These are phyloP conservation scores for Cyclotella sp. DNA, from an alignment of 108 stramenopile genomes.

Conservation along the genomic window DNA sequence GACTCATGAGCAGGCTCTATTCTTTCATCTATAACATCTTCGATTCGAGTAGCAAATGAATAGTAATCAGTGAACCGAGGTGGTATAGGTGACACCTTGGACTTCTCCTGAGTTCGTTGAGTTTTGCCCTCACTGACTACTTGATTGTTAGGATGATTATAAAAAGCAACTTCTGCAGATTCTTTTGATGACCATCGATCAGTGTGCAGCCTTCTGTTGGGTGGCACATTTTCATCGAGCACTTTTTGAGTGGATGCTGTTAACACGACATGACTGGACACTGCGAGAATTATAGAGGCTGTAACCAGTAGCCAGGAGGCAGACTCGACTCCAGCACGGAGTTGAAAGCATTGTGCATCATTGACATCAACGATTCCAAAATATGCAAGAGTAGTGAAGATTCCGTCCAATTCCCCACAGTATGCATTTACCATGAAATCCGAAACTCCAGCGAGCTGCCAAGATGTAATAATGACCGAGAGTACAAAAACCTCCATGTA, in stretches of 20 bases:
- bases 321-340: slow-evolving; percentile 62
- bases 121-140: neutral
- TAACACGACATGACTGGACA: slow-evolving; percentile 29
- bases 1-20: too few relatives aligned
- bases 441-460: slow-evolving; percentile 72
- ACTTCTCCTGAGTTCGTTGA: neutral
- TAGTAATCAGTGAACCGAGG: slow-evolving; percentile 49
- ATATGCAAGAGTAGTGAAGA: slow-evolving; percentile 64
- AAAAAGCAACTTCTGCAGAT: neutral
- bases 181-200: slow-evolving; percentile 19
- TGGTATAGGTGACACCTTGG: slow-evolving; percentile 25
- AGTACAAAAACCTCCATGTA: slow-evolving; percentile 82
- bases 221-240: slow-evolving; percentile 23
- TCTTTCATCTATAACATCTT: neutral
- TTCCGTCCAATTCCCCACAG: slow-evolving; percentile 55
- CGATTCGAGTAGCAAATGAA: slow-evolving; percentile 15
- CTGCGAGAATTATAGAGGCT: slow-evolving; percentile 26
- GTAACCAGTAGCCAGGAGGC: slow-evolving; percentile 66
- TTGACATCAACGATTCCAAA: slow-evolving; percentile 62
- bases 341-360: slow-evolving; percentile 81
- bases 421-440: slow-evolving; percentile 78
- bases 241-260: slow-evolving; percentile 40
- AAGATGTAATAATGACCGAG: slow-evolving; percentile 67
- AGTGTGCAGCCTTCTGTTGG: slow-evolving; percentile 26
- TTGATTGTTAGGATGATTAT: neutral